These are phyloP conservation scores for Ochromonas danica DNA, from an alignment of 108 stramenopile species.

Conservation along the genomic window DNA sequence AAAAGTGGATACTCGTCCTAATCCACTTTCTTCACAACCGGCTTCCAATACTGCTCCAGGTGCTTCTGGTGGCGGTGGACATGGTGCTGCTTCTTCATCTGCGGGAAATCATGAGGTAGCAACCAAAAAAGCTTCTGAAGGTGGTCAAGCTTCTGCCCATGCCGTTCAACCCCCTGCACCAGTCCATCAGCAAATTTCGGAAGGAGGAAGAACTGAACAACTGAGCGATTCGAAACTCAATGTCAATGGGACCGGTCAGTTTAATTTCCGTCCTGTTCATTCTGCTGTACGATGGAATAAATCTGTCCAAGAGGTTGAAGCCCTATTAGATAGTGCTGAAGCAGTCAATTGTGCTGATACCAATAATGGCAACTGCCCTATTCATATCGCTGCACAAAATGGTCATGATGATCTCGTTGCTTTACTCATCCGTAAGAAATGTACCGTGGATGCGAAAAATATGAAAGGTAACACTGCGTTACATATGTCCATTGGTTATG, in stretches of 20 bases:
- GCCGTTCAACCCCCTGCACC: too few relatives aligned
- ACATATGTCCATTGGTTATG: slow-evolving; percentile 39
- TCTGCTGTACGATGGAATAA: slow-evolving; percentile 33
- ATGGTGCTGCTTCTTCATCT: too few relatives aligned
- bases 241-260: not conserved
- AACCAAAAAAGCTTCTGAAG: too few relatives aligned
- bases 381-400: slow-evolving; percentile 48
- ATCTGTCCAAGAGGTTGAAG: slow-evolving; percentile 5
- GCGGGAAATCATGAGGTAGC: too few relatives aligned
- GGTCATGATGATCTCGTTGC: slow-evolving; percentile 38
- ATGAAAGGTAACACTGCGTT: slow-evolving; percentile 34
- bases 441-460: slow-evolving; percentile 35
- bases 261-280: slow-evolving; percentile 24
- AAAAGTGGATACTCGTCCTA: too few relatives aligned
- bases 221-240: too few relatives aligned
- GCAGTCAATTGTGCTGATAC: slow-evolving; percentile 23
- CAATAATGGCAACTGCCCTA: slow-evolving; percentile 38
- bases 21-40: too few relatives aligned
- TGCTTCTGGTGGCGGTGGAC: too few relatives aligned
- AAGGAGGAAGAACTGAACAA: too few relatives aligned
- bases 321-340: not conserved
- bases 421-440: slow-evolving; percentile 29
- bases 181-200: too few relatives aligned
- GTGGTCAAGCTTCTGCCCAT: too few relatives aligned
- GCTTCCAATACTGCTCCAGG: too few relatives aligned